phyloP scores from a whole-genome alignment of 768 basidiomycete species.

The Amanita molliuscula region DNA sequence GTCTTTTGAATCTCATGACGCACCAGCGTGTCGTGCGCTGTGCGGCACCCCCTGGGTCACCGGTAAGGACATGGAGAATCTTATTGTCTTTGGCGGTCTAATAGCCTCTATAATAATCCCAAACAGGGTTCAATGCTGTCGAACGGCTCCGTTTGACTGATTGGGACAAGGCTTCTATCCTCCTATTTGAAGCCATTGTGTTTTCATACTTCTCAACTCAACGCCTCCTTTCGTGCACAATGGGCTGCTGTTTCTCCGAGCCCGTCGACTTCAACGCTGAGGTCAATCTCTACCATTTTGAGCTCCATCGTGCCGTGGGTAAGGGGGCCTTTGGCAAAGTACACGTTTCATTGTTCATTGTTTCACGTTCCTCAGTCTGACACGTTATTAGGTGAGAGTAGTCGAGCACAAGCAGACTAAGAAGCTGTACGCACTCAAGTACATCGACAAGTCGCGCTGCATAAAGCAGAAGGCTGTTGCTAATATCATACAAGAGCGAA shows the following conservation, averaged over 20 bases:
- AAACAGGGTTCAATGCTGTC: conserved; percentile 17
- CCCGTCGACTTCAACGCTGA: conserved; percentile 81
- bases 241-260: conserved; percentile 62
- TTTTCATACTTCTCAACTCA: conserved; percentile 14
- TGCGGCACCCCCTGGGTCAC: neutral
- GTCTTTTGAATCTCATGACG: conserved; percentile 11
- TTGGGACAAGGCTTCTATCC: conserved; percentile 8
- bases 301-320: conserved; percentile 89
- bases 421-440: conserved; percentile 91
- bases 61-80: neutral
- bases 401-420: conserved; percentile 94
- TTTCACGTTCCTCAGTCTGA: neutral
- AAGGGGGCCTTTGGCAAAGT: conserved; percentile 99
- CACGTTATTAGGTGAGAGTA: conserved; percentile 67
- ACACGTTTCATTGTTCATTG: conserved; percentile 3
- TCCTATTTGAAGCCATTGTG: conserved; percentile 28
- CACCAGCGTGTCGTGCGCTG: neutral
- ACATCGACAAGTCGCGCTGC: conserved; percentile 93
- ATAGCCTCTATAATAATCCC: conserved; percentile 2
- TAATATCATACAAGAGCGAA: conserved; percentile 89
- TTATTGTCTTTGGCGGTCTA: conserved; percentile 10
- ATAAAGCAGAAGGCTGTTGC: conserved; percentile 86
- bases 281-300: conserved; percentile 91
- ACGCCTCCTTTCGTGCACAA: conserved; percentile 29
- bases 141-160: neutral